Base-by-base conservation (phyloP, 2,329 filamentous ascomycete species). In the Thielaviopsis populi region DNA sequence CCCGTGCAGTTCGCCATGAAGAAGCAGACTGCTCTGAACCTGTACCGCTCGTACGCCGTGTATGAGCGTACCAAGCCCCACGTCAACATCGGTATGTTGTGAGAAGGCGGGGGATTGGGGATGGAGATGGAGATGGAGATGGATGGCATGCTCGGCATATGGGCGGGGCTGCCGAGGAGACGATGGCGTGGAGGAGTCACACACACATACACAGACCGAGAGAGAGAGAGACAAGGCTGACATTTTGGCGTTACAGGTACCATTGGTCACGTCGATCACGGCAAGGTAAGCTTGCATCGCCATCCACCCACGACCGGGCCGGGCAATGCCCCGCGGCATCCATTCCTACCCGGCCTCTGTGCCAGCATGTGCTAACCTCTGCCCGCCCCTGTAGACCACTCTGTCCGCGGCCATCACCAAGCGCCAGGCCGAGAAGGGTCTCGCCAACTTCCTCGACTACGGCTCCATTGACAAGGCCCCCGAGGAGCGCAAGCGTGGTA, bases 401-500 rank as follows among this genome's bases (percentile, higher is more conserved):
- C 85, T 99, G 74, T 97, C 94, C 70, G 94, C 94, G 68, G 94
- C 94, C 73, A 99, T 99, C 80, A 99, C 94, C 73, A 99, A 99
- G 82, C 84, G 92, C 75, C 94, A 97, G 78, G 85, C 94, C 70
- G 88, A 92, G 73, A 96, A 96, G 81, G 92, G 94, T 68, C 80
- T 89, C 71, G 94, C 94, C 74, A 91, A 79, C 79, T 99, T 94
- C 81, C 87, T 97, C 74, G 94, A 97, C 64, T 99, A 99, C 82
- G 91, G 89, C 74, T 80, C 94, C 73, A 99, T 99, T 75, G 94
- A 99, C 81, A 99, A 97, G 81, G 94, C 94, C 63, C 94, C 94
- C 69, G 94, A 99, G 79, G 94, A 99, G 84, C 88, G 94, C 74
- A 97, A 97, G 84, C 92, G 94, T 84, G 94, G 94, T 86, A 99